A percentile compares a stretch with the other conserved stretches of the same genome.
Evolutionary conservation across 140 eudicot genomes (phyloP).

Genomic region (Flaveria floridana): DNA sequence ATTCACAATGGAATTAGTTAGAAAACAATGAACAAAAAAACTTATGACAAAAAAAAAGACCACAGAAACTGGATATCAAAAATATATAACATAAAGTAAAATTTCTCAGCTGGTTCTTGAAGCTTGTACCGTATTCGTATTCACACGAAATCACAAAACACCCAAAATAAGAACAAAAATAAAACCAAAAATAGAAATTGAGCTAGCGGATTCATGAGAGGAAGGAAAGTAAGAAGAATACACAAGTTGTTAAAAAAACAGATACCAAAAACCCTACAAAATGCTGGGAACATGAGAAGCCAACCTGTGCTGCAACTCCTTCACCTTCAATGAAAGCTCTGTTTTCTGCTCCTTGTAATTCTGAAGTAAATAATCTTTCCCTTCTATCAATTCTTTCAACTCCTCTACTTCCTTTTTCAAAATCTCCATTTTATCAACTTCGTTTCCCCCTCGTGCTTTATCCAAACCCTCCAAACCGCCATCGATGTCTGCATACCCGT

Average conservation of each 20-base stretch:
- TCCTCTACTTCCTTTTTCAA: constrained; percentile 75
- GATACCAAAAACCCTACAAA: constrained; percentile 50
- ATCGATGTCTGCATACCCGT: constrained; percentile 58
- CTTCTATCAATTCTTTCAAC: constrained; percentile 76
- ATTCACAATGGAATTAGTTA: neutral
- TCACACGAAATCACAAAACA: constrained; percentile 40
- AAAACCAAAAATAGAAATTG: constrained; percentile 19
- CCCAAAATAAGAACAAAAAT: neutral
- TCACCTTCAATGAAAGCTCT: constrained; percentile 77
- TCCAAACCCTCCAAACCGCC: constrained; percentile 48
- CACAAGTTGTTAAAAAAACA: constrained; percentile 26
- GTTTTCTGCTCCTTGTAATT: constrained; percentile 86
- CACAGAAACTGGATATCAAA: constrained; percentile 12
- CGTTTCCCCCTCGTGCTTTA: constrained; percentile 46
- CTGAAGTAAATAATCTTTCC: constrained; percentile 76
- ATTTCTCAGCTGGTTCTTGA: constrained; percentile 31
- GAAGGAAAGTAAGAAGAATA: constrained; percentile 25
- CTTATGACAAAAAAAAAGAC: neutral
- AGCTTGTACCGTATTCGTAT: constrained; percentile 36
- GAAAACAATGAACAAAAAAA: neutral
- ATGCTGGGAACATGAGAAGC: constrained; percentile 82
- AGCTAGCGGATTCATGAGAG: constrained; percentile 36
- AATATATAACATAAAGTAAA: constrained; percentile 25
- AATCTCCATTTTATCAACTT: constrained; percentile 51
- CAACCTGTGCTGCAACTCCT: constrained; percentile 86